phyloP scores from a whole-genome alignment of 2,329 filamentous ascomycete genomes.

The Sclerotinia subarctica region DNA sequence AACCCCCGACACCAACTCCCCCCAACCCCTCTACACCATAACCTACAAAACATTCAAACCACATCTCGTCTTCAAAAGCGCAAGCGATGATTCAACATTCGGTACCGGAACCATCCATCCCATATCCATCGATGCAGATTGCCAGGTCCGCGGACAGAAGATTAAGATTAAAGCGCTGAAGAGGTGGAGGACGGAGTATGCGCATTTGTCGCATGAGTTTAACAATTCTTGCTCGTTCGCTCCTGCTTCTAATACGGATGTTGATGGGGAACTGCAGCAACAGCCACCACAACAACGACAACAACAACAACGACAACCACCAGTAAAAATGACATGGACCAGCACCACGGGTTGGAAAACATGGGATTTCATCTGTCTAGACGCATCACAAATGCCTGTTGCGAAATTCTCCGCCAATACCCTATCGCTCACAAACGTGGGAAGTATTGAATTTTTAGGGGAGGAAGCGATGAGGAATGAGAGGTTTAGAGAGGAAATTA shows the following conservation, averaged over 20 bases:
- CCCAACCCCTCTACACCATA: slow-evolving; percentile 23
- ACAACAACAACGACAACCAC: neutral
- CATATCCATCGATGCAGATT: slow-evolving; percentile 25
- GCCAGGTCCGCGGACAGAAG: slow-evolving; percentile 19
- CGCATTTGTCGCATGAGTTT: slow-evolving; percentile 23
- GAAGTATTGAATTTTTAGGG: neutral
- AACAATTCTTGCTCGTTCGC: too few species aligned
- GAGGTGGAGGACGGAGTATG: slow-evolving; percentile 25
- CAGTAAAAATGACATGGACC: slow-evolving; percentile 22
- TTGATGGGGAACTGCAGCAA: too few species aligned
- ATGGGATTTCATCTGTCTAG: slow-evolving; percentile 11
- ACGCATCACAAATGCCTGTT: neutral
- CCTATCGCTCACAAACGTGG: neutral
- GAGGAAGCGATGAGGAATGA: slow-evolving; percentile 15
- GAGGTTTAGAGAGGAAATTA: slow-evolving; percentile 25
- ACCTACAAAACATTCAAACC: slow-evolving; percentile 24
- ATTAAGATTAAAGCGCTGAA: slow-evolving; percentile 25
- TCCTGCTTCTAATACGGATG: too few species aligned
- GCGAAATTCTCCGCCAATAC: slow-evolving; percentile 11
- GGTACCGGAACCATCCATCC: slow-evolving; percentile 23
- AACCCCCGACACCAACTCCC: neutral
- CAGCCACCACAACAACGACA: too few species aligned
- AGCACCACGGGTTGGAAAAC: neutral
- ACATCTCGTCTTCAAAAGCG: slow-evolving; percentile 21
- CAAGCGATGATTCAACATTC: slow-evolving; percentile 9